Percentiles rank a stretch among this genome's conserved stretches.
Conservation (phyloP, 2,329 filamentous ascomycete species). For the Aspergillus sp. region DNA sequence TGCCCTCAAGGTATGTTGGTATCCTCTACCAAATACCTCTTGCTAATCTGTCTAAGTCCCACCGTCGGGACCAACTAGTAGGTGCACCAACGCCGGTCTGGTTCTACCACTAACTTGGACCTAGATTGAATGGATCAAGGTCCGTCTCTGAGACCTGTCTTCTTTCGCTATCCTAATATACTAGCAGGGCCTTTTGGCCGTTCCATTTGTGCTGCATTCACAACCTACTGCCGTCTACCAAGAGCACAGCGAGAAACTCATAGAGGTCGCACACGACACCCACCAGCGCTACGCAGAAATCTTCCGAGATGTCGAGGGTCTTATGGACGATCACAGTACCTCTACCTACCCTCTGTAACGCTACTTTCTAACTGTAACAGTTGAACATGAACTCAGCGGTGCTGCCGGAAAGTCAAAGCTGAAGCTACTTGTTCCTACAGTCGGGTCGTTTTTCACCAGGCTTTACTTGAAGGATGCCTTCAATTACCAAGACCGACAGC, state of each 20-base stretch:
- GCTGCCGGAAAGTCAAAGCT: conserved; percentile 79
- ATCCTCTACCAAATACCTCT: conserved; percentile 1
- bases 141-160: conserved; percentile 24
- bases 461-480: conserved; percentile 87
- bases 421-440: conserved; percentile 83
- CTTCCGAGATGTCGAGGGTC: conserved; percentile 85
- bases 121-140: conserved; percentile 88
- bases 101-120: conserved; percentile 17
- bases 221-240: conserved; percentile 88
- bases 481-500: conserved; percentile 79
- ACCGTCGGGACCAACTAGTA: conserved; percentile 87
- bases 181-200: conserved; percentile 70
- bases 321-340: conserved; percentile 87
- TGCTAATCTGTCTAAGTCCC: conserved; percentile 57
- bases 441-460: conserved; percentile 91
- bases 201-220: conserved; percentile 94
- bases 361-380: conserved; percentile 42
- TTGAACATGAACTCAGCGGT: conserved; percentile 67
- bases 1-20: conserved; percentile 58
- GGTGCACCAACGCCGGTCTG: neutral
- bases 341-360: neutral
- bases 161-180: conserved; percentile 2
- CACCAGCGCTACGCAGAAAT: conserved; percentile 92
- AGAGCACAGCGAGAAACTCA: conserved; percentile 61
- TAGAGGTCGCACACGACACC: conserved; percentile 74